Evolutionary conservation across 2,329 filamentous ascomycete species (phyloP), one percentile per base, ranked within the genome.

Genomic region (Hypoxylon sp.): DNA sequence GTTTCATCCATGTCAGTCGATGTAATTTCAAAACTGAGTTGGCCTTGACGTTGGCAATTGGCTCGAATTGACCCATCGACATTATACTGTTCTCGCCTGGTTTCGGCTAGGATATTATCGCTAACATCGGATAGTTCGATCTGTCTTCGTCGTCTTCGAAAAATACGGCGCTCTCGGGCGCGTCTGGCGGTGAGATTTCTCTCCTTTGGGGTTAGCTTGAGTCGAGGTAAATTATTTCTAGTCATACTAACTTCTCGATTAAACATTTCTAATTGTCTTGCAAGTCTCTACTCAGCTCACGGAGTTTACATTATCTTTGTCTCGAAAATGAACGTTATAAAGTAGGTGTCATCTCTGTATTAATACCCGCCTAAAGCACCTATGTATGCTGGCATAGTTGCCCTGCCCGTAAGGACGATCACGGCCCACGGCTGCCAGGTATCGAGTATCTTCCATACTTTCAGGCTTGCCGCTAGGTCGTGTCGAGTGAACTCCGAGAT

Each of bases 241-340:
- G 35, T n/a, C n/a, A n/a, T n/a, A 63, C 67, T 60, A 13, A 66
- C 66, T 15, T 29, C 37, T 10, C 19, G 42, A 42, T 13, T 32
- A 50, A 39, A n/a, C 54, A 59, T 63, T 44, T 31, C 24, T 17
- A 24, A 17, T 27, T 17, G 4, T n/a, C 7, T 13, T 13, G 19
- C 27, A 10, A 31, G 27, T 17, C 42, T 27, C 7, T 2, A 29
- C 31, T 31, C 19, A 35, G 29, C 11, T 53, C 19, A 31, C 48
- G 1, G 17, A 55, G 11, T 59, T 37, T 8, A 51, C 29, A 11
- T 27, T 37, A 3, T 17, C 15, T 15, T 8, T 7, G 39, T 11
- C n/a, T 21, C 11, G 17, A 50, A n/a, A 29, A 29, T 19, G 37
- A 2, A 31, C 13, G 13, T 29, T 11, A 1, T 27, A 31, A 13